phyloP scores from a whole-genome alignment of 2,329 filamentous ascomycete species.

The Microdochium bolleyi region DNA sequence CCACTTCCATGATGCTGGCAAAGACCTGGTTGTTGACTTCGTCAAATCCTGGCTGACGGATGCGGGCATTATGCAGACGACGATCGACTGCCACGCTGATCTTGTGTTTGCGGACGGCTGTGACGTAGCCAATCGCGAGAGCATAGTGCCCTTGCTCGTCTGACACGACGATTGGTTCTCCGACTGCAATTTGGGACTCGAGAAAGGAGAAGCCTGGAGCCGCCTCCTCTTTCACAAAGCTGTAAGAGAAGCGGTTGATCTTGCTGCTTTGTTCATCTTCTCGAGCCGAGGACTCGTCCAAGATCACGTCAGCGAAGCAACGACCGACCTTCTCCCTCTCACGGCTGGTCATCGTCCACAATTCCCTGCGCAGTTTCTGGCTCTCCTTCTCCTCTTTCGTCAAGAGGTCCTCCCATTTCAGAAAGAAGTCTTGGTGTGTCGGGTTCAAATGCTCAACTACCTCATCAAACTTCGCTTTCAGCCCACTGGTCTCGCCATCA shows the following conservation, averaged over 20 bases:
- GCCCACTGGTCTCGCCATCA: conserved; percentile 69
- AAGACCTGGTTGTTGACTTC: conserved; percentile 75
- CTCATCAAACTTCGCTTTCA: conserved; percentile 76
- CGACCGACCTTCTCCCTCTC: conserved; percentile 84
- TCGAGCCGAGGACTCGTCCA: conserved; percentile 67
- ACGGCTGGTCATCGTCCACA: conserved; percentile 91
- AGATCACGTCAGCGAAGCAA: conserved; percentile 82
- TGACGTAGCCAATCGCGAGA: conserved; percentile 85
- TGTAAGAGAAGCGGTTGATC: conserved; percentile 89
- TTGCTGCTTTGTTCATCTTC: conserved; percentile 65
- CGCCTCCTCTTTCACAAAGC: conserved; percentile 63
- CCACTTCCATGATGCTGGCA: conserved; percentile 83
- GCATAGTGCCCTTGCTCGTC: conserved; percentile 95
- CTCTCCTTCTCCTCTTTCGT: conserved; percentile 92
- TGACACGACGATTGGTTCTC: conserved; percentile 93
- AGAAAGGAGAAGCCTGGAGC: conserved; percentile 68
- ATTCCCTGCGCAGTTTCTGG: conserved; percentile 76
- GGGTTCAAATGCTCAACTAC: conserved; percentile 70
- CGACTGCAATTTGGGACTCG: conserved; percentile 79
- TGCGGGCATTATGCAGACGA: conserved; percentile 77
- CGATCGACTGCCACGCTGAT: conserved; percentile 89
- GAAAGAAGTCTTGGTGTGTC: conserved; percentile 73
- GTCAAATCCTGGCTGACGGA: conserved; percentile 69
- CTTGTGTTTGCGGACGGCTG: conserved; percentile 62
- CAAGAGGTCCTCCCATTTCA: conserved; percentile 87